phyloP scores from a whole-genome alignment of 352 stramenopile genomes.

The Globisporangium yorkense region DNA sequence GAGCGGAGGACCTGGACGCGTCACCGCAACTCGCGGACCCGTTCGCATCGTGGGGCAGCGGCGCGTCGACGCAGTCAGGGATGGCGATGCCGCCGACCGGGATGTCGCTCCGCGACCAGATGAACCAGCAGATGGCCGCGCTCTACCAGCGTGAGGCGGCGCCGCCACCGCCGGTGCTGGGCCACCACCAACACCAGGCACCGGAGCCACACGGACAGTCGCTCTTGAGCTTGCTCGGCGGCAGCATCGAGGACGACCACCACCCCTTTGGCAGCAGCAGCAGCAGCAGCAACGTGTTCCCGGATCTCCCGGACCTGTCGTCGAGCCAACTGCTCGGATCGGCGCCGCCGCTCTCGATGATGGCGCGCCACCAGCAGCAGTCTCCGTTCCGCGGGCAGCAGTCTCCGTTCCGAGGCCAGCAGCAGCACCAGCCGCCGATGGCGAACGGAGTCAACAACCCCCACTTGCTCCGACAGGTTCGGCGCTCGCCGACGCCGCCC shows the following conservation, averaged over 20 bases:
- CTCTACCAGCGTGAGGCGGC: constrained; percentile 39
- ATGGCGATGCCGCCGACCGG: constrained; percentile 12
- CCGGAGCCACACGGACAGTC: constrained; percentile 29
- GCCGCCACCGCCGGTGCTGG: not conserved
- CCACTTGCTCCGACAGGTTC: constrained; percentile 12
- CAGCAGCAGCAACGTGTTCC: constrained; percentile 1
- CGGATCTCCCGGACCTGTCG: constrained; percentile 6
- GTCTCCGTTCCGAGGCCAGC: not conserved
- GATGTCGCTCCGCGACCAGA: constrained; percentile 45
- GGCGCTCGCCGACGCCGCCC: constrained; percentile 28
- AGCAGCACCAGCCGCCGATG: not conserved
- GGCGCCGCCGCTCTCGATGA: constrained; percentile 10
- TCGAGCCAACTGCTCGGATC: constrained; percentile 6
- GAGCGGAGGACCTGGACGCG: not conserved
- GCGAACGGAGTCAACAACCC: not conserved
- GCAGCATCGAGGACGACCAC: constrained; percentile 7
- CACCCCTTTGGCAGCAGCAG: constrained; percentile 3
- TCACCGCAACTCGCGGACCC: constrained; percentile 2
- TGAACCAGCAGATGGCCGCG: constrained; percentile 77
- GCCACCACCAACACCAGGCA: constrained; percentile 21
- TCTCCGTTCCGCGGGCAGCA: not conserved
- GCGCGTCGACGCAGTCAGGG: not conserved
- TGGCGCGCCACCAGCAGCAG: constrained; percentile 13
- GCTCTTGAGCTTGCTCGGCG: constrained; percentile 27
- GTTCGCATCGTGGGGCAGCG: constrained; percentile 7